Conservation (phyloP, 2,329 filamentous ascomycete genomes). For the Diaporthe citri region DNA sequence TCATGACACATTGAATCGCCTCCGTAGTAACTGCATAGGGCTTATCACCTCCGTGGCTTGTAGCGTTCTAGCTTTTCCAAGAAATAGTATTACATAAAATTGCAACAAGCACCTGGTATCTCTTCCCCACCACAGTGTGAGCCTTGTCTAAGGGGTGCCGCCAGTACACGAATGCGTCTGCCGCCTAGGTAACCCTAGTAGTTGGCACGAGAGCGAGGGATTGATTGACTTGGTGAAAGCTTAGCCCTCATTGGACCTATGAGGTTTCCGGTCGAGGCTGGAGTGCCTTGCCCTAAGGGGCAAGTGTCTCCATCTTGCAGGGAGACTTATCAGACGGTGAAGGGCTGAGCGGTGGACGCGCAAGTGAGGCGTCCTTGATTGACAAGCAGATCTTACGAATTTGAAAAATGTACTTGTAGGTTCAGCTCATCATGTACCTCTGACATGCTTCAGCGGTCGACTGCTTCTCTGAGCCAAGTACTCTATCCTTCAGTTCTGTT, state of each 20-base stretch:
- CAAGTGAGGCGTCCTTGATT: background rate
- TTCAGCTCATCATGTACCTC: background rate
- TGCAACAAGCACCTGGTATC: conserved; percentile 2
- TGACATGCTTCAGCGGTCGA: conserved; percentile 1
- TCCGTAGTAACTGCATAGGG: background rate
- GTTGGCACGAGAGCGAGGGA: background rate
- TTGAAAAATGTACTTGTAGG: background rate
- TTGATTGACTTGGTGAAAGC: background rate
- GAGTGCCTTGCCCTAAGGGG: conserved; percentile 2
- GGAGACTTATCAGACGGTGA: conserved; percentile 23
- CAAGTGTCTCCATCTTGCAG: conserved; percentile 5
- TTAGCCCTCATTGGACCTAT: background rate
- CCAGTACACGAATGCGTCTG: background rate
- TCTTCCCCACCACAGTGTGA: background rate
- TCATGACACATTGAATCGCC: conserved; percentile 43
- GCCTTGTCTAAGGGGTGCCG: background rate
- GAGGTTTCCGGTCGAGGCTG: background rate
- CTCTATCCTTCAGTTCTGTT: background rate
- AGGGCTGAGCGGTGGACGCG: background rate
- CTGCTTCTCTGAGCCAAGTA: background rate
- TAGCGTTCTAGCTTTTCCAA: background rate
- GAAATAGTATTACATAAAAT: conserved; percentile 25
- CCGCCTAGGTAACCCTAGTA: background rate
- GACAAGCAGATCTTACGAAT: conserved; percentile 4
- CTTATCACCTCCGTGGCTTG: background rate